Conservation (phyloP, 2,329 filamentous ascomycete species). For the Sporothrix schenckii region DNA sequence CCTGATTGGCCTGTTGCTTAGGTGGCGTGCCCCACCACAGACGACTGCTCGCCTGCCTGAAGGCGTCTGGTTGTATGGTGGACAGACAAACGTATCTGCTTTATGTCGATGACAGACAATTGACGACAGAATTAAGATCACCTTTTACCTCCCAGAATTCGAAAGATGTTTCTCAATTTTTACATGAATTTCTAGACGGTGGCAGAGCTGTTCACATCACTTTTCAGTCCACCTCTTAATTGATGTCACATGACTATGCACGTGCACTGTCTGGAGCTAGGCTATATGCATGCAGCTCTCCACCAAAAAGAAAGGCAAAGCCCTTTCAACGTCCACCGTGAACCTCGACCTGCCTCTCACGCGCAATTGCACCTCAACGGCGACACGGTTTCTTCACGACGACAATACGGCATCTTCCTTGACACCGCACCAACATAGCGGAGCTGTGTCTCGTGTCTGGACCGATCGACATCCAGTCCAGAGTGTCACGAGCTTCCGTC, state of each 20-base stretch:
- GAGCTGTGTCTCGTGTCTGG: neutral
- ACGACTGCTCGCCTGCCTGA: constrained; percentile 22
- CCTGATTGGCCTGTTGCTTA: constrained; percentile 8
- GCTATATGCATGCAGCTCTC: constrained; percentile 22
- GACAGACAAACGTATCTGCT: no score
- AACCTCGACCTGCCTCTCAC: neutral
- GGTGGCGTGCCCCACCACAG: constrained; percentile 24
- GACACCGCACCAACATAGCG: no score
- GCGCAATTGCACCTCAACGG: neutral
- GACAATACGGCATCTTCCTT: neutral
- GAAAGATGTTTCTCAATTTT: neutral
- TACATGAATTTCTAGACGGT: no score
- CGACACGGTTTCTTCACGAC: neutral
- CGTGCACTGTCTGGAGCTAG: constrained; percentile 6
- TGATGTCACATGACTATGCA: neutral
- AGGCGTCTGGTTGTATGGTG: no score
- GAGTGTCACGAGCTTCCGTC: neutral
- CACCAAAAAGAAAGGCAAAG: constrained; percentile 2
- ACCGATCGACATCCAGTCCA: neutral
- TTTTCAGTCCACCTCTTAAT: neutral
- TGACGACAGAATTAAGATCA: no score
- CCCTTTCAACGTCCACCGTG: neutral
- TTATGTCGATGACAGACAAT: no score
- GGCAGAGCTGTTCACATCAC: neutral
- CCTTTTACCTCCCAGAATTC: no score